Percentiles rank a stretch among this genome's conserved stretches.
These are phyloP conservation scores for Balakata baccata DNA, from an alignment of 345 rosid genomes.

Conservation along the genomic window DNA sequence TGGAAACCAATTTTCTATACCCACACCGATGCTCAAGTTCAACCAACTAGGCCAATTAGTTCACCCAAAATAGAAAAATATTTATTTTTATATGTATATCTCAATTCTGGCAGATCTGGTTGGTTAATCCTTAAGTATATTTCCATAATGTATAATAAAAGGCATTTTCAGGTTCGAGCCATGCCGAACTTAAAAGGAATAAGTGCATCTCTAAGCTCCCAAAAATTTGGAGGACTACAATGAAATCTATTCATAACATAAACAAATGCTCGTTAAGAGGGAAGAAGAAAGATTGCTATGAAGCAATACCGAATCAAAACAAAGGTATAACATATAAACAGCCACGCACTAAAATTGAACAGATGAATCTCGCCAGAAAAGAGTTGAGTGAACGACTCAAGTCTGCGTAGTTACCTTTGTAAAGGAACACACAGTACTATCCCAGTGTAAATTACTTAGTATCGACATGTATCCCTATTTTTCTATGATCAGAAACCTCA, in stretches of 20 bases:
- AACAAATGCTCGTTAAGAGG: neutral
- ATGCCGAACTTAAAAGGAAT: no score
- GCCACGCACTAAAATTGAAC: neutral
- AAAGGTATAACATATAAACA: neutral
- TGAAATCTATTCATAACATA: no score
- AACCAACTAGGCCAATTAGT: no score
- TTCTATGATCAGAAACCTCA: neutral
- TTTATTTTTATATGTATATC: no score
- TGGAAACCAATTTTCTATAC: no score
- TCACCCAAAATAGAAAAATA: no score
- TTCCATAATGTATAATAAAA: neutral
- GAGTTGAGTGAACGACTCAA: neutral
- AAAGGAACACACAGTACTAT: neutral
- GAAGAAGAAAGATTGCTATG: neutral
- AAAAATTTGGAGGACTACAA: no score
- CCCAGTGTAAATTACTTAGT: neutral
- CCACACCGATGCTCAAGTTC: no score
- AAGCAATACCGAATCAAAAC: neutral
- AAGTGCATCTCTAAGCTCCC: no score
- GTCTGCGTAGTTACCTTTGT: neutral
- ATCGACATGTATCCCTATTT: conserved; percentile 10
- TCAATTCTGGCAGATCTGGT: no score
- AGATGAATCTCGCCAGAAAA: neutral
- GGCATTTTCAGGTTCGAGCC: no score
- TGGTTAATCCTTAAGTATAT: no score